phyloP scores from a whole-genome alignment of 352 stramenopile species.

The Phytophthora kernoviae region DNA sequence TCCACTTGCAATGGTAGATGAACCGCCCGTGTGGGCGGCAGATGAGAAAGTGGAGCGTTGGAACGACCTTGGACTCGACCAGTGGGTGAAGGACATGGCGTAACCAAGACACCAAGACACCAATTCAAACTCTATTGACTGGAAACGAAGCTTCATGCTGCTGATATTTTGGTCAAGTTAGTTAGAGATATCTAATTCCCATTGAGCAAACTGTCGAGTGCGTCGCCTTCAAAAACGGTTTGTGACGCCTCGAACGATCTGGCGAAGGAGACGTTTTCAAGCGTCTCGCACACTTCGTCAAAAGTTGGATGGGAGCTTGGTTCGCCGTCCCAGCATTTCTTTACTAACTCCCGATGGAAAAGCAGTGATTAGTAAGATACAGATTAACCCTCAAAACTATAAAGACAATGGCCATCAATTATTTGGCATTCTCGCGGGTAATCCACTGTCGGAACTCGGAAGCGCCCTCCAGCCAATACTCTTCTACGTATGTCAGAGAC shows the following conservation, averaged over 20 bases:
- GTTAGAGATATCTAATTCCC: conserved; percentile 26
- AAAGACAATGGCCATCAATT: conserved; percentile 8
- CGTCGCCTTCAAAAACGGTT: conserved; percentile 51
- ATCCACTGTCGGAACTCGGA: conserved; percentile 75
- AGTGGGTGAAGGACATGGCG: conserved; percentile 53
- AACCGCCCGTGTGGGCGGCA: conserved; percentile 50
- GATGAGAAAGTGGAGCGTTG: conserved; percentile 76
- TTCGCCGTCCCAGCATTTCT: conserved; percentile 68
- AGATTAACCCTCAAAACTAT: background rate
- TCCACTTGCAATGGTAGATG: conserved; percentile 38
- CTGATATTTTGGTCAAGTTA: background rate
- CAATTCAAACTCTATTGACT: background rate
- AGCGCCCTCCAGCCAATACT: conserved; percentile 76
- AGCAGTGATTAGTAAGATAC: background rate
- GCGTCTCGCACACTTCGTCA: conserved; percentile 54
- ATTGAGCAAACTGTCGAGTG: conserved; percentile 60
- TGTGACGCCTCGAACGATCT: conserved; percentile 41
- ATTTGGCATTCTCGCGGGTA: conserved; percentile 64
- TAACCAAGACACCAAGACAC: conserved; percentile 13
- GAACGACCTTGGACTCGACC: conserved; percentile 79
- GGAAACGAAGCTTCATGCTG: background rate
- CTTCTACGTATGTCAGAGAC: conserved; percentile 71
- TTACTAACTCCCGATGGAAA: conserved; percentile 59
- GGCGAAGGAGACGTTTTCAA: conserved; percentile 41
- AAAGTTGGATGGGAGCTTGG: conserved; percentile 58